phyloP scores from a whole-genome alignment of 371 early-diverging fungal species.

The Apophysomyces elegans region DNA sequence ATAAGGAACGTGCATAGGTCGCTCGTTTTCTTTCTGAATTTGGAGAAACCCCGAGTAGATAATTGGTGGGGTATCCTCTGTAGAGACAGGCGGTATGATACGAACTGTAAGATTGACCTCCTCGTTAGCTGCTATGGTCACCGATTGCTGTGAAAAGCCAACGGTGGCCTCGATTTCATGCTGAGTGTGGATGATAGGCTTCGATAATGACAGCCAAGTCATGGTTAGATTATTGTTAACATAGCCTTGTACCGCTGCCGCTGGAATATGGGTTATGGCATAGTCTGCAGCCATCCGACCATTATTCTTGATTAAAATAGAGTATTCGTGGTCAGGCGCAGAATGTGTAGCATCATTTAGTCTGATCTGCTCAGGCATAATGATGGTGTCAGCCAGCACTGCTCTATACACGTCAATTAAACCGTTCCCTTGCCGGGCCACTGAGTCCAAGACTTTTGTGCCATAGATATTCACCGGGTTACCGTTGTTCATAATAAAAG shows the following conservation, averaged over 20 bases:
- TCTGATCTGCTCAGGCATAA: slow-evolving; percentile 66
- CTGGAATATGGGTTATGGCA: slow-evolving; percentile 45
- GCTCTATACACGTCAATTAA: slow-evolving; percentile 70
- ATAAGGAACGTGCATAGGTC: slow-evolving; percentile 38
- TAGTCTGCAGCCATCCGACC: slow-evolving; percentile 59
- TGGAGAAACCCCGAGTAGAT: slow-evolving; percentile 49
- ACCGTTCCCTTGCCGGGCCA: slow-evolving; percentile 76
- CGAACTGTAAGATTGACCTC: slow-evolving; percentile 30
- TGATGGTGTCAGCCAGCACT: slow-evolving; percentile 49
- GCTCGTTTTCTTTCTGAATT: slow-evolving; percentile 20
- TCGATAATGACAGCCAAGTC: slow-evolving; percentile 24
- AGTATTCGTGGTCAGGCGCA: slow-evolving; percentile 47
- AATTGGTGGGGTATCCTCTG: slow-evolving; percentile 22
- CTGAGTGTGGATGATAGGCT: slow-evolving; percentile 23
- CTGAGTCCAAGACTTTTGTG: slow-evolving; percentile 43
- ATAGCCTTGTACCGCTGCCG: slow-evolving; percentile 53
- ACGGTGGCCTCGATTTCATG: slow-evolving; percentile 31
- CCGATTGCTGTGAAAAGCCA: slow-evolving; percentile 16
- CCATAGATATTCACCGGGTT: slow-evolving; percentile 39
- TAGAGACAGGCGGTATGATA: slow-evolving; percentile 31
- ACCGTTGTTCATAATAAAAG: slow-evolving; percentile 58
- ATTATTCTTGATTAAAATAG: slow-evolving; percentile 61
- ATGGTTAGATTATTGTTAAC: slow-evolving; percentile 2
- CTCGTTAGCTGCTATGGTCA: slow-evolving; percentile 30
- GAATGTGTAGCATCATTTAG: slow-evolving; percentile 63